phyloP scores from a whole-genome alignment of 805 yeast species.

The Candida caryicola region DNA sequence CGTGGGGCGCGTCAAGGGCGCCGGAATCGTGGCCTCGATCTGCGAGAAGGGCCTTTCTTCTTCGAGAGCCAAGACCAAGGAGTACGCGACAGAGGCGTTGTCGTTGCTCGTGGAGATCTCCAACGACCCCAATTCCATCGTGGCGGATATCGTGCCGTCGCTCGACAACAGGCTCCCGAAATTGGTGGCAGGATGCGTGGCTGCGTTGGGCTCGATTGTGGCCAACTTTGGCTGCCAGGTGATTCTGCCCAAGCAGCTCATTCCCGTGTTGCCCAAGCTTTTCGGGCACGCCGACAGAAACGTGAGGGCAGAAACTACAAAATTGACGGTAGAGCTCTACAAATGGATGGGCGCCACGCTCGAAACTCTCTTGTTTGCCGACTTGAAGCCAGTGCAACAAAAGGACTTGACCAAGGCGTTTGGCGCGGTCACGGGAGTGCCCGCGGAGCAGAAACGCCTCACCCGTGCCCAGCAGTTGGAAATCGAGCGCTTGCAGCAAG shows the following conservation, averaged over 20 bases:
- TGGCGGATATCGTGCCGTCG: constrained; percentile 65
- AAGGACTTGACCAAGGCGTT: constrained; percentile 74
- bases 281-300: constrained; percentile 84
- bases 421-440: constrained; percentile 42
- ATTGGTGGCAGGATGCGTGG: constrained; percentile 64
- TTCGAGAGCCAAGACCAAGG: constrained; percentile 69
- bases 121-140: constrained; percentile 60
- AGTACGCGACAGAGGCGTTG: constrained; percentile 60
- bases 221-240: constrained; percentile 63
- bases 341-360: constrained; percentile 70
- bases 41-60: constrained; percentile 84
- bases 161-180: constrained; percentile 70
- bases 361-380: constrained; percentile 57
- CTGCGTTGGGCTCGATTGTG: constrained; percentile 55
- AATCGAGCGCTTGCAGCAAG: constrained; percentile 6
- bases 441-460: constrained; percentile 52
- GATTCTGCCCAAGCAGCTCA: constrained; percentile 50
- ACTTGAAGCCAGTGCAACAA: constrained; percentile 88
- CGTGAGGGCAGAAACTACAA: constrained; percentile 76
- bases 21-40: constrained; percentile 46
- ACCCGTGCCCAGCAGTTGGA: constrained; percentile 53
- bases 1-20: constrained; percentile 39
- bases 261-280: constrained; percentile 60
- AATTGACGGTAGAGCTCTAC: constrained; percentile 64
- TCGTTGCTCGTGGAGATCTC: constrained; percentile 57